phyloP scores from a whole-genome alignment of 305 asterid species.

The Fraxinus floribunda region DNA sequence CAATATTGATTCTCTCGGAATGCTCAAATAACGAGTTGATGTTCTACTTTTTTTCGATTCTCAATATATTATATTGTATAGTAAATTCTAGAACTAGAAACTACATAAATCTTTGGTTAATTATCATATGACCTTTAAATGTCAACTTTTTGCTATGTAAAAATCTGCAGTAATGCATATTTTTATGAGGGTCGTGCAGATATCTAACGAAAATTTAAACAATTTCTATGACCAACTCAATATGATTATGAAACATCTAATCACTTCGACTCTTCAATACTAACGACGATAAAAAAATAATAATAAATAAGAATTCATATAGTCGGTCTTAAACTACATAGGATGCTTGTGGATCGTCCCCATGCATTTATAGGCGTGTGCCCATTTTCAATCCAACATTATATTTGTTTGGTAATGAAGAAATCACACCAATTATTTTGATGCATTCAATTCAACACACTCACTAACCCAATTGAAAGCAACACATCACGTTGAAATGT shows the following conservation, averaged over 20 bases:
- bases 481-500: constrained; percentile 40
- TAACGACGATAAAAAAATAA: background rate
- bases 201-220: no score
- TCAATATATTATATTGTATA: no score
- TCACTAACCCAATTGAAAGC: constrained; percentile 16
- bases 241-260: background rate
- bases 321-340: background rate
- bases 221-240: background rate
- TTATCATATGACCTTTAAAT: no score
- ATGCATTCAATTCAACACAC: constrained; percentile 15
- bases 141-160: no score
- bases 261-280: background rate
- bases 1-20: no score
- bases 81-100: no score
- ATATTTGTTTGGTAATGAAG: constrained; percentile 24
- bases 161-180: background rate
- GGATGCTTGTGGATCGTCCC: background rate
- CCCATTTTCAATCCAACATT: background rate
- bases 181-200: no score
- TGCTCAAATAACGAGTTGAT: background rate
- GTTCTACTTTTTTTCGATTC: background rate
- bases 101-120: no score
- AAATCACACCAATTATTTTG: constrained; percentile 17
- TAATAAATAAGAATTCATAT: background rate
- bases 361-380: background rate